phyloP scores from a whole-genome alignment of 2,329 filamentous ascomycete species.

The Penicillium sp. region DNA sequence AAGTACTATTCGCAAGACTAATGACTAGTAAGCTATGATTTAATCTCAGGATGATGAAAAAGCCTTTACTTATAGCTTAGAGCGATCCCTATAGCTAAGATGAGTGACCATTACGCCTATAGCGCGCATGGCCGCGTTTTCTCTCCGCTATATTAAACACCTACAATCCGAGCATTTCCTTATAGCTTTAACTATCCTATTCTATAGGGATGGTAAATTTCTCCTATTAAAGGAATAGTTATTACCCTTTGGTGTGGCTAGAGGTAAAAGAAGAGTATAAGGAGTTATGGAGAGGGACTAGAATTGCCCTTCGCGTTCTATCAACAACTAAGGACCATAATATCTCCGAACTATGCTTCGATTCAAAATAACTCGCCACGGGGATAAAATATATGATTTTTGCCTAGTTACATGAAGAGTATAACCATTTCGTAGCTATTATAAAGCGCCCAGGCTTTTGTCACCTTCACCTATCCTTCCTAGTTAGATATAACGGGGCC shows the following conservation, averaged over 20 bases:
- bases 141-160: slow-evolving; percentile 42
- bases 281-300: slow-evolving; percentile 35
- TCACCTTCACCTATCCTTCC: slow-evolving; percentile 5
- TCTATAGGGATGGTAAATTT: slow-evolving; percentile 32
- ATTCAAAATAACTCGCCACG: slow-evolving; percentile 30
- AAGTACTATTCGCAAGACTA: too few relatives aligned
- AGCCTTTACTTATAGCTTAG: slow-evolving; percentile 36
- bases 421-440: slow-evolving; percentile 8
- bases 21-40: slow-evolving; percentile 19
- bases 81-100: slow-evolving; percentile 37
- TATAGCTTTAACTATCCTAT: slow-evolving; percentile 42
- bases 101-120: slow-evolving; percentile 43
- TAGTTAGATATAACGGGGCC: not conserved
- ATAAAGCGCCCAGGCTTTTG: slow-evolving; percentile 13
- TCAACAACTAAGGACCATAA: slow-evolving; percentile 18
- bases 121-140: slow-evolving; percentile 39
- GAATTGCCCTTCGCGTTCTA: slow-evolving; percentile 27
- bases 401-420: slow-evolving; percentile 12
- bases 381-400: slow-evolving; percentile 36
- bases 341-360: slow-evolving; percentile 40
- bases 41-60: slow-evolving; percentile 25
- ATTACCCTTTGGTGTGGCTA: slow-evolving; percentile 6
- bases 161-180: slow-evolving; percentile 44
- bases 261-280: slow-evolving; percentile 14
- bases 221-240: not conserved